Base-by-base conservation (phyloP, 257 asterid genomes). In the Solanum raphanifolium region DNA sequence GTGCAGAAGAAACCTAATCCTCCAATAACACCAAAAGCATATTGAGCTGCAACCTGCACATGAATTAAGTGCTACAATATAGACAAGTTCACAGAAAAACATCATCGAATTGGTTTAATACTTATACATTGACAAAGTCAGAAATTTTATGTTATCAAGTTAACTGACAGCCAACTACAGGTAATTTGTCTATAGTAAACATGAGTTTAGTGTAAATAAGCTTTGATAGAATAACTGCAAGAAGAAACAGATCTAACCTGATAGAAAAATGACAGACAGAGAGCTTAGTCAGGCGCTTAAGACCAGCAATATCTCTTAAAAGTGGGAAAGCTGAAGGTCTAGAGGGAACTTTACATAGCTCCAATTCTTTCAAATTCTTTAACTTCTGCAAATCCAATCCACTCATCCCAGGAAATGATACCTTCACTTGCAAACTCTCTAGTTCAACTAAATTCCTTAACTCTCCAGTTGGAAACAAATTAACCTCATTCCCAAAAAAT, bases 261-360 rank as follows among this genome's bases (percentile, higher is more conserved):
- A 97, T 95, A 21, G 98, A 95, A 90, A 97, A 97, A 90, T 95
- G 98, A 85, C 99, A 95, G 73, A 97, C 91, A 66, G 98, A 93
- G 82, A 97, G 97, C 93, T 91, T 95, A 7, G 96, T 97, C 92
- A 97, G 92, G 90, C 95, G 83, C 88, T 92, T 93, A 36, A 95
- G 95, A 81, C 94, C 96, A 32, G 95, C 90, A 86, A 97, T 90
- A 88, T 93, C 98, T 69, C 94, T 92, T 91, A 96, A 90, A 90
- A 94, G 35, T 3, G 95, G 97, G 84, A 93, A 91, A 29, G 94
- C 93, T 12, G 98, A 96, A 23, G 95, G 95, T 91, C 96, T 94
- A 5, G 91, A 88, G 27, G 98, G 98, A 88, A 90, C 95, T 86
- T 95, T 92, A 88, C 96, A 91, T 48, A 96, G 94, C 93, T 97